These are phyloP conservation scores for Pestalotiopsis sp. DNA, from an alignment of 2,329 filamentous ascomycete genomes.

Conservation along the genomic window DNA sequence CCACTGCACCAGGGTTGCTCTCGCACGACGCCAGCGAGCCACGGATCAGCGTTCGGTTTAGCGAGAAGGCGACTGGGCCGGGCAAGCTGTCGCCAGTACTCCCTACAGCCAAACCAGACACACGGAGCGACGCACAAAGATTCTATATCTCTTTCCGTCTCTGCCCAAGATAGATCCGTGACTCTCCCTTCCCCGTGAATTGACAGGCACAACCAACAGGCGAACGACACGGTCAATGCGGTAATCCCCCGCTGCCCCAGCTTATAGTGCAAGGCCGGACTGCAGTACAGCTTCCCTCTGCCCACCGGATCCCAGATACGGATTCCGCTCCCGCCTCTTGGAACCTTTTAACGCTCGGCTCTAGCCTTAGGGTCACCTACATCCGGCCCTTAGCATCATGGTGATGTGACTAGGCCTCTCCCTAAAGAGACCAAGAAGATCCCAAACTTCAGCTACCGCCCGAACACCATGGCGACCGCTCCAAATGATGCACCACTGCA, in stretches of 20 bases:
- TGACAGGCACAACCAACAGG: neutral
- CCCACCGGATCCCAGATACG: neutral
- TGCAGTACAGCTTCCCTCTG: too few species aligned
- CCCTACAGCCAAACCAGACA: neutral
- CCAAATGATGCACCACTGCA: constrained; percentile 44
- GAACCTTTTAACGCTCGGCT: neutral
- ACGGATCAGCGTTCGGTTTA: neutral
- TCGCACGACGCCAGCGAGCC: constrained; percentile 6
- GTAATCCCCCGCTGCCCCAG: neutral
- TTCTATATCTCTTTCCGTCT: neutral
- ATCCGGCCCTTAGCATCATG: constrained; percentile 7
- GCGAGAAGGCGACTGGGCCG: neutral
- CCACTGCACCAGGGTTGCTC: neutral
- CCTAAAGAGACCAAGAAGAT: neutral
- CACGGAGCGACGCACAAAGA: neutral
- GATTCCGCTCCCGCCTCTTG: neutral
- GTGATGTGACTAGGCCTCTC: constrained; percentile 7
- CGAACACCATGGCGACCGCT: constrained; percentile 46
- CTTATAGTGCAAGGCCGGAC: neutral
- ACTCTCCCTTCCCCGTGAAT: neutral
- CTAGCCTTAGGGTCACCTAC: neutral
- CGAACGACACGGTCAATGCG: neutral
- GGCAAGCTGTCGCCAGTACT: neutral
- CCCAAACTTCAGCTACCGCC: neutral
- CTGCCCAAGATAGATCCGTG: neutral